Percentiles rank a stretch among this genome's conserved stretches.
These are phyloP conservation scores for Russula griseocarnosa DNA, from an alignment of 768 basidiomycete species.

Conservation along the genomic window DNA sequence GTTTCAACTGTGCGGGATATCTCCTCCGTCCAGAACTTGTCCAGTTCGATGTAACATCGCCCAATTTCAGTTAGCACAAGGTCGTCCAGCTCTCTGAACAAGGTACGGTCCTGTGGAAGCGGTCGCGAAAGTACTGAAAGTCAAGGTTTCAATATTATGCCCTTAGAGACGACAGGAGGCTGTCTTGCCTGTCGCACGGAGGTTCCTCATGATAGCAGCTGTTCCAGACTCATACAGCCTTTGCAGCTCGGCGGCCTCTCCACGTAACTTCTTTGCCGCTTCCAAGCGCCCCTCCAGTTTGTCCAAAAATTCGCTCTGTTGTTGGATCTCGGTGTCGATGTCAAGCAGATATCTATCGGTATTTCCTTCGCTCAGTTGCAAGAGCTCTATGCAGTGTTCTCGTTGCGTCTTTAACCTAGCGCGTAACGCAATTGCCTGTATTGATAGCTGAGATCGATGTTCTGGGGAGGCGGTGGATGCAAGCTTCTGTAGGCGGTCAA, in stretches of 20 bases:
- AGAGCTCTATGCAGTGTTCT: neutral
- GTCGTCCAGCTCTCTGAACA: neutral
- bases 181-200: neutral
- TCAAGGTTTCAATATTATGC: neutral
- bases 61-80: neutral
- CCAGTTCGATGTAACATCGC: neutral
- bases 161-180: neutral
- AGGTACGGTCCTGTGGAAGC: neutral
- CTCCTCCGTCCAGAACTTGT: slow-evolving; percentile 1
- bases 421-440: neutral
- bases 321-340: neutral
- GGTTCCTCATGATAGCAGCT: neutral
- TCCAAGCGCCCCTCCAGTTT: neutral
- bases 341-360: neutral
- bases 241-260: neutral
- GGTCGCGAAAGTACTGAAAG: neutral
- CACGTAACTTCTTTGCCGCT: neutral
- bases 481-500: neutral
- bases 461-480: neutral
- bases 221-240: neutral
- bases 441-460: neutral
- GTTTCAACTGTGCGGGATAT: neutral
- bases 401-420: neutral
- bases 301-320: neutral
- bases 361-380: neutral